These are phyloP conservation scores for sunflower (Helianthus annuus) DNA, from an alignment of 129 eudicot genomes.

Conservation along the genomic window DNA sequence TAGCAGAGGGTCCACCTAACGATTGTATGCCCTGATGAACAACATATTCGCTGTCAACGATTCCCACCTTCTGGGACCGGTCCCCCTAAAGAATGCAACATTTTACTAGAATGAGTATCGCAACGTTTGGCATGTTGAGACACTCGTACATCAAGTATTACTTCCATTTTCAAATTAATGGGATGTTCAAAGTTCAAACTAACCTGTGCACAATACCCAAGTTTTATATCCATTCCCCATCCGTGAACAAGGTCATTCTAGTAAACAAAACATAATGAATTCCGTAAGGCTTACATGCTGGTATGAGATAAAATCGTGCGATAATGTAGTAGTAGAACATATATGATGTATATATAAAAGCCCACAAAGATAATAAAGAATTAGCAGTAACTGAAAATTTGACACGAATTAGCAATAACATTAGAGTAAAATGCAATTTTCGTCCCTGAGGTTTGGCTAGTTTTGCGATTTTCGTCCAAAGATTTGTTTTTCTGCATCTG, in stretches of 20 bases:
- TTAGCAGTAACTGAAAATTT: neutral
- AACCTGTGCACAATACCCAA: slow-evolving; percentile 99
- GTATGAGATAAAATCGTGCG: neutral
- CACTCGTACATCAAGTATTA: neutral
- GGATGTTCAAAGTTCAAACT: slow-evolving; percentile 23
- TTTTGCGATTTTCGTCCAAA: too few species aligned
- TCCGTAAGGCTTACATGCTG: neutral
- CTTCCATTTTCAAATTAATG: neutral
- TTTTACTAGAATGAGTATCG: neutral
- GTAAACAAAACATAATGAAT: neutral
- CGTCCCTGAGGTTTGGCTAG: too few species aligned
- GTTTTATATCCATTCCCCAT: slow-evolving; percentile 98
- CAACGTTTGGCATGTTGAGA: neutral
- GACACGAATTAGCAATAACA: neutral
- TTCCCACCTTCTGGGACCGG: slow-evolving; percentile 73
- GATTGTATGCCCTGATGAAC: slow-evolving; percentile 88
- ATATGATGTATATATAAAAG: neutral
- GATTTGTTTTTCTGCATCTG: too few species aligned
- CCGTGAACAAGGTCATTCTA: slow-evolving; percentile 99
- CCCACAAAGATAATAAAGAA: neutral
- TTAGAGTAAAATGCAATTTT: too few species aligned
- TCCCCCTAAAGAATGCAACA: slow-evolving; percentile 57
- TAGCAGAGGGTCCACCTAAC: slow-evolving; percentile 76
- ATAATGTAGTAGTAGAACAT: too few species aligned
- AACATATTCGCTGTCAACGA: slow-evolving; percentile 76